Percentiles rank a stretch among this genome's conserved stretches.
Conservation (phyloP, 768 basidiomycete species). For the Boletus rex-veris region DNA sequence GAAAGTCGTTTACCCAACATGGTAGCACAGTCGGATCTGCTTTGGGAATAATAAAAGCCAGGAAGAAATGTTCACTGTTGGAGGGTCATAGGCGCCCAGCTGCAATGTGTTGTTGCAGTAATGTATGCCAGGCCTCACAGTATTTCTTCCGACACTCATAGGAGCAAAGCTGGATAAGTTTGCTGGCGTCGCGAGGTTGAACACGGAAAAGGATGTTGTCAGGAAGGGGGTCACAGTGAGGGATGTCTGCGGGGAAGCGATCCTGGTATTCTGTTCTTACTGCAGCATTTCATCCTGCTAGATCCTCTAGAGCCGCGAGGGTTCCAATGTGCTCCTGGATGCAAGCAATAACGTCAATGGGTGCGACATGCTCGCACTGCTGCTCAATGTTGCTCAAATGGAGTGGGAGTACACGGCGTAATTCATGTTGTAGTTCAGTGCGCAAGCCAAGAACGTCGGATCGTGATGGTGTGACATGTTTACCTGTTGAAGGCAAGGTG, state of each 20-base stretch:
- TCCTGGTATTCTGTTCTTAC: conserved; percentile 9
- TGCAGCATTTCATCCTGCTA: background rate
- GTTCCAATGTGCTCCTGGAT: background rate
- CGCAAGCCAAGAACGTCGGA: too few species aligned
- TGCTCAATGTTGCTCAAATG: too few species aligned
- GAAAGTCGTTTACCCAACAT: conserved; percentile 31
- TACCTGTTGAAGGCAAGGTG: too few species aligned
- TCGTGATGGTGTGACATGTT: too few species aligned
- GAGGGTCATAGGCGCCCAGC: conserved; percentile 33
- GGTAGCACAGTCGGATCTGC: conserved; percentile 22
- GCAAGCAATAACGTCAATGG: background rate
- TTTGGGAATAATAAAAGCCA: conserved; percentile 38
- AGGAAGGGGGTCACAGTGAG: conserved; percentile 21
- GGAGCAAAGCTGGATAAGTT: background rate
- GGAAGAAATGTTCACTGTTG: conserved; percentile 28
- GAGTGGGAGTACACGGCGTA: too few species aligned
- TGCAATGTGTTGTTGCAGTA: conserved; percentile 34
- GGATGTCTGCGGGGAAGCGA: conserved; percentile 27
- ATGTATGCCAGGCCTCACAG: conserved; percentile 27
- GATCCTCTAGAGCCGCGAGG: background rate
- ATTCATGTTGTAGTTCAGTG: too few species aligned
- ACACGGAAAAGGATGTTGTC: conserved; percentile 23
- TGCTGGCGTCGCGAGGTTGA: conserved; percentile 25
- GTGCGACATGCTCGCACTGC: background rate
- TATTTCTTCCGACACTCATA: conserved; percentile 38